Evolutionary conservation across 163 green algal species (phyloP).

Genomic region (Trebouxia gelatinosa): DNA sequence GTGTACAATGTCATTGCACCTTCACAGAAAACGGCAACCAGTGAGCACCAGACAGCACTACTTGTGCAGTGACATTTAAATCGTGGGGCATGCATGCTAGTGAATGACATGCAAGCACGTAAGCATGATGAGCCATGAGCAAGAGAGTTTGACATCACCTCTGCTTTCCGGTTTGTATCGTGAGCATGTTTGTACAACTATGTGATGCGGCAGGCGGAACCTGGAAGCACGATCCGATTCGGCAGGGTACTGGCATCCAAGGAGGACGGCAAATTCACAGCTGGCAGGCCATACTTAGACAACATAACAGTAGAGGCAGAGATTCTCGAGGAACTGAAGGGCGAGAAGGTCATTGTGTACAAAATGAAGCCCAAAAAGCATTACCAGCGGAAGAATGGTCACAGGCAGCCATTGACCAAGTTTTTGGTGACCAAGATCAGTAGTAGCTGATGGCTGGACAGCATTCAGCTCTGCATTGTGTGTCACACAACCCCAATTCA

Average conservation of each 20-base stretch:
- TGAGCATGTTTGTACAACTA: constrained; percentile 5
- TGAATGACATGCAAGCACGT: too few relatives aligned
- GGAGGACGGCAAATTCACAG: constrained; percentile 67
- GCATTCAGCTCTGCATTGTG: too few relatives aligned
- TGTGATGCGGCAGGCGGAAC: constrained; percentile 55
- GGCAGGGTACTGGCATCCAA: constrained; percentile 91
- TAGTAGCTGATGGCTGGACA: too few relatives aligned
- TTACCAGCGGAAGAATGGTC: constrained; percentile 76
- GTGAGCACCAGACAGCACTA: too few relatives aligned
- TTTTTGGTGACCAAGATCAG: constrained; percentile 87
- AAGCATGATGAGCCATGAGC: too few relatives aligned
- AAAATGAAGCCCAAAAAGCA: constrained; percentile 97
- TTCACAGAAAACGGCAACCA: too few relatives aligned
- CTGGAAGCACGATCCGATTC: constrained; percentile 84
- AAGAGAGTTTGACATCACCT: background rate
- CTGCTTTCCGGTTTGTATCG: background rate
- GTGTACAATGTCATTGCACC: too few relatives aligned
- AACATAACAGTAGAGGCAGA: constrained; percentile 81
- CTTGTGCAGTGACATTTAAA: too few relatives aligned
- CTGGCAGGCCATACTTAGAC: constrained; percentile 87
- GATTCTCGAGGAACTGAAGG: constrained; percentile 88
- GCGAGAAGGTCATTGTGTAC: constrained; percentile 78
- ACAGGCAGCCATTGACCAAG: constrained; percentile 84
- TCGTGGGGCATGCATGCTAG: too few relatives aligned
- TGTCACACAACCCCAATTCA: too few relatives aligned